Base-by-base conservation (phyloP, 768 basidiomycete genomes). In the Piloderma croceum region DNA sequence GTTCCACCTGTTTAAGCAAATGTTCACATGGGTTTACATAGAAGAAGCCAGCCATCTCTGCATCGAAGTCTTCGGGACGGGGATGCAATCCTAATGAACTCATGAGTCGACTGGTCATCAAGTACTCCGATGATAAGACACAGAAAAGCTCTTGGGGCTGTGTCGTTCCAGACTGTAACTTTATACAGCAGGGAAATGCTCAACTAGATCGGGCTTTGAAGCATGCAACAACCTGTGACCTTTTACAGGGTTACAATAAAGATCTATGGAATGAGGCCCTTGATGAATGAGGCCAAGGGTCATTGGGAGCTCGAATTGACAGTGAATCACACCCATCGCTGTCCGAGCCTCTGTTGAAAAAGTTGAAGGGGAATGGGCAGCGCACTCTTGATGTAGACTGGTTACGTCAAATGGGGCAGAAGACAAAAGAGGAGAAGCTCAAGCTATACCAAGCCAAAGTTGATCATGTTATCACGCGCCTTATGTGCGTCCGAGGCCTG, bases 401-500 rank as follows among this genome's bases (percentile, higher is more conserved):
- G 34, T 22, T 34, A 13, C 24, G 37, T 18, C 24, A 25, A 21
- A 25, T 35, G 11, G 41, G 39, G 18, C 36, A 36, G 41, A 45
- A 45, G 44, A 29, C 24, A 15, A 22, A 36, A 18, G 37, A 39
- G 36, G 27, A 35, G 34, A 15, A n/a, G n/a, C n/a, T n/a, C 3
- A 12, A 9, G 12, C 17, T 38, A 23, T 23, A 22, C 38, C 21
- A 20, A 7, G 5, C 12, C 10, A n/a, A n/a, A 23, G 45, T 54
- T 25, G 44, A 58, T 39, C 46, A 48, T 22, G 38, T 33, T n/a
- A 49, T 56, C 29, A 43, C 52, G 38, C 27, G 41, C 22, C 45
- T 58, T 7, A 52, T 58, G 33, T 58, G 56, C 43, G 48, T 52
- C 22, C 23, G 44, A 13, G 54, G 56, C 15, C 40, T 58, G 5